These are phyloP conservation scores for Rhizopus delemar DNA, from an alignment of 371 early-diverging fungal genomes.

Conservation along the genomic window DNA sequence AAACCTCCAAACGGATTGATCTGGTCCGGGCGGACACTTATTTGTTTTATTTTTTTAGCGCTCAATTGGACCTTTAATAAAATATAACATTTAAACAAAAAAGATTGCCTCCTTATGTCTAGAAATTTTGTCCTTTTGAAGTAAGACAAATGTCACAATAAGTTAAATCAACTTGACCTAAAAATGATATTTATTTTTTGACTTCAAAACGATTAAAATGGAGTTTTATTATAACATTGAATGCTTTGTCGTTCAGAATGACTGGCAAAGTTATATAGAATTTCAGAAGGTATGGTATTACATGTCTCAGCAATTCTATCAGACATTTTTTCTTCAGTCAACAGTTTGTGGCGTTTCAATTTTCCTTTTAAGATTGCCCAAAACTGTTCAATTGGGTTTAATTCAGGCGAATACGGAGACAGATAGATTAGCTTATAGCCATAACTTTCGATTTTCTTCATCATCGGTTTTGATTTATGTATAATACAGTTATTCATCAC, in stretches of 20 bases:
- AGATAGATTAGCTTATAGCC: slow-evolving; percentile 25
- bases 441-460: slow-evolving; percentile 17
- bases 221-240: slow-evolving; percentile 21
- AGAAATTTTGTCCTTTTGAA: slow-evolving; percentile 21
- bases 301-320: slow-evolving; percentile 14
- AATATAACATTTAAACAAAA: slow-evolving; percentile 18
- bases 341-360: slow-evolving; percentile 17
- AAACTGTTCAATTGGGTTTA: slow-evolving; percentile 22
- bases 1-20: too few relatives aligned
- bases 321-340: slow-evolving; percentile 20
- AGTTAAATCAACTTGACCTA: slow-evolving; percentile 19
- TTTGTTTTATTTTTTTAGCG: too few relatives aligned
- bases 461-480: slow-evolving; percentile 20
- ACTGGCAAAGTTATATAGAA: slow-evolving; percentile 13
- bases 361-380: slow-evolving; percentile 23
- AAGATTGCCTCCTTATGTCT: slow-evolving; percentile 20
- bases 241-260: slow-evolving; percentile 19
- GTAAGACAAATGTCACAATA: slow-evolving; percentile 11
- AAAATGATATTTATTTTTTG: slow-evolving; percentile 15
- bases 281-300: slow-evolving; percentile 12
- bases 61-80: too few relatives aligned
- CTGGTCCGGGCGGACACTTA: too few relatives aligned
- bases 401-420: slow-evolving; percentile 23
- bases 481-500: slow-evolving; percentile 19
- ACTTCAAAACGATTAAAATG: slow-evolving; percentile 21